A percentile compares a stretch with the other conserved stretches of the same genome.
Evolutionary conservation across 345 rosid species (phyloP).

Genomic region (Heritiera fomes): DNA sequence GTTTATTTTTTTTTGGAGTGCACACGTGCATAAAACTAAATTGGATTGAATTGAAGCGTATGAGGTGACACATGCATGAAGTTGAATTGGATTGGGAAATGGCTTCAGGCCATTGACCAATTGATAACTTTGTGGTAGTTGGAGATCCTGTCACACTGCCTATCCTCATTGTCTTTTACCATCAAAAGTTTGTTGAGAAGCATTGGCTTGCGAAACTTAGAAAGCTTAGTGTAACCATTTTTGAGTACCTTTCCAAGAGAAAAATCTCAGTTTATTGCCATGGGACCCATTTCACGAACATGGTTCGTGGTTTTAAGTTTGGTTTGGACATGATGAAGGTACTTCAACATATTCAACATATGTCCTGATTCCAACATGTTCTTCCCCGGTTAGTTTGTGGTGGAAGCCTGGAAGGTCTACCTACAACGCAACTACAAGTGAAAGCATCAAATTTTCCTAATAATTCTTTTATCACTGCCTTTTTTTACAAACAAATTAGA

Average conservation of each 20-base stretch:
- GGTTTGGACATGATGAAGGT: slow-evolving; percentile 7
- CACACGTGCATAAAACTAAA: no score
- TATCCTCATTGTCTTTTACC: slow-evolving; percentile 22
- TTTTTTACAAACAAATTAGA: no score
- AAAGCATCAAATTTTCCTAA: no score
- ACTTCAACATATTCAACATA: slow-evolving; percentile 16
- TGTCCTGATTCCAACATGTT: slow-evolving; percentile 16
- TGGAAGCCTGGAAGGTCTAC: not conserved
- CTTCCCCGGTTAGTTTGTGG: slow-evolving; percentile 6
- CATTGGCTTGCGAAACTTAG: no score
- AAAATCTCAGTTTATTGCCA: not conserved
- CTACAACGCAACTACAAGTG: not conserved
- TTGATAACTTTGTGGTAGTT: slow-evolving; percentile 16
- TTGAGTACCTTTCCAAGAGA: no score
- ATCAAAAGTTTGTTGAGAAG: slow-evolving; percentile 27
- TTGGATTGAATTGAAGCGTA: no score
- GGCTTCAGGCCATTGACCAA: not conserved
- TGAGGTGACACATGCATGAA: no score
- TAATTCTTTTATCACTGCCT: no score
- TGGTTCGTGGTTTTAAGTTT: not conserved
- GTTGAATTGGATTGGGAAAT: no score
- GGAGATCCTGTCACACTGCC: not conserved
- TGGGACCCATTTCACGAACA: slow-evolving; percentile 3
- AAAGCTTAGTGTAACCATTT: no score
- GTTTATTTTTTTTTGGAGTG: no score